Conservation (phyloP, 495 filamentous ascomycete species). For the Friedmanniomyces simplex region DNA sequence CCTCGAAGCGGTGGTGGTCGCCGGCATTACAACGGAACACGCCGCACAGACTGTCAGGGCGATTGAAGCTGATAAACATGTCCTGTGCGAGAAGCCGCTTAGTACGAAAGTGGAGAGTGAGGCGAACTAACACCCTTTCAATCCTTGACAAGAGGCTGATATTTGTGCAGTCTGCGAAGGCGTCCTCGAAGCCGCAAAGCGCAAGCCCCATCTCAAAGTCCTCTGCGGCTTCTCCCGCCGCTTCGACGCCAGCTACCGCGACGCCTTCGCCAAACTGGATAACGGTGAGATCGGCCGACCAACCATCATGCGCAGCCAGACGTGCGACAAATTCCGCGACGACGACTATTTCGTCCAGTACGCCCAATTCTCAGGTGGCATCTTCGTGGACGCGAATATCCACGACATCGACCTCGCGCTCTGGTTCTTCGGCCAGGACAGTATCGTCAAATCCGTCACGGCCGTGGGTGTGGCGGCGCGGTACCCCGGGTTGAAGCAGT, state of each 20-base stretch:
- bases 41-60: conserved; percentile 33
- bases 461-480: conserved; percentile 50
- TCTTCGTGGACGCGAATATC: conserved; percentile 41
- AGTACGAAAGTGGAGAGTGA: conserved; percentile 25
- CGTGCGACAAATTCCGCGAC: conserved; percentile 35
- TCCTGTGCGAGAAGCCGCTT: conserved; percentile 38
- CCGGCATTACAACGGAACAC: conserved; percentile 34
- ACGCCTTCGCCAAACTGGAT: conserved; percentile 23
- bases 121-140: too few relatives aligned
- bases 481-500: conserved; percentile 47
- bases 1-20: conserved; percentile 32
- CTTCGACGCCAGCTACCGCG: conserved; percentile 35
- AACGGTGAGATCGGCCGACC: conserved; percentile 32
- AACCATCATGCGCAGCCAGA: conserved; percentile 37
- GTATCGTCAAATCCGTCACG: conserved; percentile 36
- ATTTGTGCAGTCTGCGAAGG: conserved; percentile 18
- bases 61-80: conserved; percentile 31
- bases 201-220: conserved; percentile 32
- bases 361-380: conserved; percentile 35
- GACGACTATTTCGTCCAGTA: conserved; percentile 40
- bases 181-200: conserved; percentile 30
- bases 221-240: conserved; percentile 36
- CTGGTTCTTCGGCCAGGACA: conserved; percentile 34
- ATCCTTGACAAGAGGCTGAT: too few relatives aligned
- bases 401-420: conserved; percentile 42